Percentiles rank a stretch among this genome's conserved stretches.
phyloP scores from a whole-genome alignment of 768 basidiomycete genomes.

The button mushroom (Agaricus bisporus) region DNA sequence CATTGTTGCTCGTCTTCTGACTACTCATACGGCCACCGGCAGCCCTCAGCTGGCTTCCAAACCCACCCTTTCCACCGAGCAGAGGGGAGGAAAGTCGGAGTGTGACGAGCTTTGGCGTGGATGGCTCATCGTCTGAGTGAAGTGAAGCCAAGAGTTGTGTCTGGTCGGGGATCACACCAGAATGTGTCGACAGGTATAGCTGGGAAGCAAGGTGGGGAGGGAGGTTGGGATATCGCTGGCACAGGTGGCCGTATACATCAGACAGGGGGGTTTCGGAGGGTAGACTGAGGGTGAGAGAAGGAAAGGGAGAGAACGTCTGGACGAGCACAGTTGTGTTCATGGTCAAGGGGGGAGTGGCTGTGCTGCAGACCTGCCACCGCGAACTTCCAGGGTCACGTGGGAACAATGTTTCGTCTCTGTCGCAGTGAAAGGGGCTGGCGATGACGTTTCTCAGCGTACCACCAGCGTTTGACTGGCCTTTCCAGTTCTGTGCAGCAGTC shows the following conservation, averaged over 20 bases:
- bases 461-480: constrained; percentile 52
- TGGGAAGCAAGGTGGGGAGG: constrained; percentile 23
- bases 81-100: constrained; percentile 72
- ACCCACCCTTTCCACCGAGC: constrained; percentile 93
- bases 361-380: too few relatives aligned
- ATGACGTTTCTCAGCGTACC: constrained; percentile 25
- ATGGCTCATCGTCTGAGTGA: constrained; percentile 16
- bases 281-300: constrained; percentile 26
- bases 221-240: constrained; percentile 28
- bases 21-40: constrained; percentile 97
- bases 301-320: constrained; percentile 33
- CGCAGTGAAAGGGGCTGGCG: neutral
- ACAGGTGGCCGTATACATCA: constrained; percentile 26
- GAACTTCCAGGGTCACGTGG: neutral
- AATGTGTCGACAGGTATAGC: constrained; percentile 32
- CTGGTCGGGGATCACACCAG: constrained; percentile 25
- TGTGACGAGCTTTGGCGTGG: constrained; percentile 37
- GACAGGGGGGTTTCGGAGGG: constrained; percentile 23
- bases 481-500: constrained; percentile 48
- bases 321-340: constrained; percentile 29
- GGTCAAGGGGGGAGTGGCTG: neutral
- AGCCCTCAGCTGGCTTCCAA: constrained; percentile 92
- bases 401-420: neutral
- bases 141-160: constrained; percentile 19
- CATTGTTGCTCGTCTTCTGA: constrained; percentile 92